Evolutionary conservation across 2,329 filamentous ascomycete species (phyloP).

Genomic region (Metarhizium album): DNA sequence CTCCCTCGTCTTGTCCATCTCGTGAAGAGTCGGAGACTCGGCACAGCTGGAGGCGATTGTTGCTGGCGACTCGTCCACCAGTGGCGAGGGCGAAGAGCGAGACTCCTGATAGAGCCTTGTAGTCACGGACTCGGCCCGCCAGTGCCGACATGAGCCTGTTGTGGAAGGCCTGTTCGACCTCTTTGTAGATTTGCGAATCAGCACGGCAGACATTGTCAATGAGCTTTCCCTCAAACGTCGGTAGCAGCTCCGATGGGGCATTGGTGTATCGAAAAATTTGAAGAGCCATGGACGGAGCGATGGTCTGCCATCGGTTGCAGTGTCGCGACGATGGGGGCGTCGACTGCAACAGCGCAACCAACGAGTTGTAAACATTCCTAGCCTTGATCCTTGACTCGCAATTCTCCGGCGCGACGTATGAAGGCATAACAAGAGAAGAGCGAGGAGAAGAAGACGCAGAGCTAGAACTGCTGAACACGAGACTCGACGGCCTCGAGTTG

Average conservation of each 20-base stretch:
- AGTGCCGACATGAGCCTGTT: conserved; percentile 37
- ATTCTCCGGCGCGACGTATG: conserved; percentile 26
- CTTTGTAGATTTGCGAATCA: conserved; percentile 32
- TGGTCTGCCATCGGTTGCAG: conserved; percentile 38
- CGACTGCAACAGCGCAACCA: conserved; percentile 44
- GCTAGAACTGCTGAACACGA: conserved; percentile 37
- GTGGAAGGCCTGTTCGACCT: conserved; percentile 39
- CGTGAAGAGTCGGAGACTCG: conserved; percentile 25
- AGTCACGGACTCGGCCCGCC: conserved; percentile 38
- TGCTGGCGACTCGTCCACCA: conserved; percentile 33
- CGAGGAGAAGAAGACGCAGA: conserved; percentile 42
- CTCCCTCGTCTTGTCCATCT: conserved; percentile 39
- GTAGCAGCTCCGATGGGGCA: conserved; percentile 36
- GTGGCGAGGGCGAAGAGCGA: conserved; percentile 45
- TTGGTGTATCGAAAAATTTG: conserved; percentile 49
- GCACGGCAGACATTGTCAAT: conserved; percentile 32
- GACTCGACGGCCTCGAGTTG: conserved; percentile 37
- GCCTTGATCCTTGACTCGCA: conserved; percentile 32
- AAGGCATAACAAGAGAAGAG: conserved; percentile 30
- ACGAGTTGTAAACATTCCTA: conserved; percentile 39
- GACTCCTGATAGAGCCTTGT: conserved; percentile 40
- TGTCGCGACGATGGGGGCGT: conserved; percentile 31
- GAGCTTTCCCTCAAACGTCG: conserved; percentile 39
- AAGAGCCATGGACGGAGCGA: conserved; percentile 42
- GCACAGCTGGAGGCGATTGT: conserved; percentile 20